A percentile compares a stretch with the other conserved stretches of the same genome.
Evolutionary conservation across 805 yeast species (phyloP).

Genomic region (Starmerella potacharoeniae): DNA sequence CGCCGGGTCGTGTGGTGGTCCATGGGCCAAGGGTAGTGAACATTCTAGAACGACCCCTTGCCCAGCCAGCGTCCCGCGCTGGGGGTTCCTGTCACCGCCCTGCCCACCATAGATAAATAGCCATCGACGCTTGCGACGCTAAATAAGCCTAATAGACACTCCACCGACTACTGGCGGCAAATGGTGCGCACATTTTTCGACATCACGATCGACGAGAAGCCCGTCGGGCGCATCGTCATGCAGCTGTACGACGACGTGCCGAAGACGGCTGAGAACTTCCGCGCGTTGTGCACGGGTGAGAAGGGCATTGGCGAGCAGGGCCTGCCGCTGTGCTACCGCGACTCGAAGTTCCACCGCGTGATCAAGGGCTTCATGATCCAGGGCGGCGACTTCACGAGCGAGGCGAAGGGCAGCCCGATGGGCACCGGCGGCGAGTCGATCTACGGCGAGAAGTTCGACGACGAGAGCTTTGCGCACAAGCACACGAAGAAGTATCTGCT

Average conservation of each 20-base stretch:
- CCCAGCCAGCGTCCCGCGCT: not conserved
- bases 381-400: constrained; percentile 83
- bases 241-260: constrained; percentile 65
- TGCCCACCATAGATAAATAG: not conserved
- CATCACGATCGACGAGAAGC: constrained; percentile 56
- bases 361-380: constrained; percentile 85
- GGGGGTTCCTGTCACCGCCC: not conserved
- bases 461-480: constrained; percentile 65
- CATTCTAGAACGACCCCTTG: constrained; percentile 1
- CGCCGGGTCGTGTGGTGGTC: not conserved
- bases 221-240: constrained; percentile 67
- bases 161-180: not conserved
- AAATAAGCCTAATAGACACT: not conserved
- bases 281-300: constrained; percentile 82
- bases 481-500: constrained; percentile 81
- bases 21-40: not conserved
- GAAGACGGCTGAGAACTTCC: constrained; percentile 79
- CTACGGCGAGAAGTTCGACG: constrained; percentile 79
- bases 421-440: constrained; percentile 79
- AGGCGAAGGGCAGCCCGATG: constrained; percentile 27
- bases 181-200: constrained; percentile 37
- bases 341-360: constrained; percentile 81
- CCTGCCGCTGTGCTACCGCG: constrained; percentile 60
- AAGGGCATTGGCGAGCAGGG: constrained; percentile 55
- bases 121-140: not conserved